Base-by-base conservation (phyloP, 805 yeast genomes). In the Pichia nanzhaoensis region DNA sequence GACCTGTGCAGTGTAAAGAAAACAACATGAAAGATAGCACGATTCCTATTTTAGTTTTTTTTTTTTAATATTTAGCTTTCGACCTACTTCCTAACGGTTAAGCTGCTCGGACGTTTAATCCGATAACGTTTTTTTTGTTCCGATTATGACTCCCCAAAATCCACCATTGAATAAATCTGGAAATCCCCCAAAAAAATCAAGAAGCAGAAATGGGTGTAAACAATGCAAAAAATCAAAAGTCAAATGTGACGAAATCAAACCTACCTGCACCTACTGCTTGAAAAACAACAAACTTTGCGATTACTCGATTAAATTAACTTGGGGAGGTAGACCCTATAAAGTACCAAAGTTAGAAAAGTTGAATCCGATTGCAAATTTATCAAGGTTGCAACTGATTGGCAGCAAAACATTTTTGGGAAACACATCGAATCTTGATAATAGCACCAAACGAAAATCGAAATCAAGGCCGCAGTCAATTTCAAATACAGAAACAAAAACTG, bases 261-360 rank as follows among this genome's bases (percentile, higher is more conserved):
- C 93, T 0, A 48, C 55, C 0, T 84, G 95, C 54, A 54, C 71
- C 0, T 69, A 73, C 46, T 84, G 95, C 57, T 34, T 55, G 1
- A 77, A 74, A 49, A 60, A 71, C 2, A 60, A 63, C 1, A 59
- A 62, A 14, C 48, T 53, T 1, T 84, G 93, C 61, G 89, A 82
- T 55, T 84, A 84, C 52, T 66, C 80, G 4, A 54, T 84, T 9
- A 75, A 71, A 49, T 64, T 84, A 28, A 73, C 78, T 0, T 84
- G 91, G 91, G 89, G 87, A 17, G 90, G 90, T 0, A 61, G 89
- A 40, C 86, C 86, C 0, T 75, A 69, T 57, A 75, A 76, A 51
- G 66, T 67, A 38, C 59, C 66, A 3, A 66, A 64, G 56, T 57
- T 67, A 51, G 62, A 59, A 55, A 61, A 54, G 48, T 49, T 57